phyloP scores from a whole-genome alignment of 2,329 filamentous ascomycete species.

The Claviceps sp. region DNA sequence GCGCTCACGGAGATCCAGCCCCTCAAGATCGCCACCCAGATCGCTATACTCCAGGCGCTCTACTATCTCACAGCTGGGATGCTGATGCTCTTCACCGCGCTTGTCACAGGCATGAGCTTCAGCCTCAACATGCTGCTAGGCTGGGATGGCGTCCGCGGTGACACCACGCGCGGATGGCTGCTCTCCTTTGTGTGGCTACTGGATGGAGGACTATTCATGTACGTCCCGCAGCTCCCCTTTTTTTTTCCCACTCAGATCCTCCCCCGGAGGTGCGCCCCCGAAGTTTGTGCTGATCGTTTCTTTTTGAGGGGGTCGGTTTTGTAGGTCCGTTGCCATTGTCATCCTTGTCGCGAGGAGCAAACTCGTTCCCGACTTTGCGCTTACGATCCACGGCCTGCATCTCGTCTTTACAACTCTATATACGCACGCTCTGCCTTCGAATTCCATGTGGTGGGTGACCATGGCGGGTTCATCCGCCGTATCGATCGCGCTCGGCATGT shows the following conservation, averaged over 20 bases:
- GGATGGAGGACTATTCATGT: slow-evolving; percentile 40
- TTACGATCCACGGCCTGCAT: slow-evolving; percentile 78
- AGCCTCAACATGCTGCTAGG: slow-evolving; percentile 41
- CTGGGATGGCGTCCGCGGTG: slow-evolving; percentile 44
- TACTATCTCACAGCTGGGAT: slow-evolving; percentile 40
- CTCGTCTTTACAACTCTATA: slow-evolving; percentile 68
- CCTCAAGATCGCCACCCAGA: slow-evolving; percentile 45
- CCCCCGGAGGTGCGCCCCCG: too few species aligned
- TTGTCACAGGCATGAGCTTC: slow-evolving; percentile 44
- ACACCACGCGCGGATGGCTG: slow-evolving; percentile 49
- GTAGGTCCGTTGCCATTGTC: slow-evolving; percentile 70
- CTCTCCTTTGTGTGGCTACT: slow-evolving; percentile 44
- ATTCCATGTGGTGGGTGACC: slow-evolving; percentile 74
- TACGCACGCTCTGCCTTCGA: slow-evolving; percentile 59
- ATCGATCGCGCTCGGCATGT: slow-evolving; percentile 56
- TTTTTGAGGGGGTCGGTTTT: background rate
- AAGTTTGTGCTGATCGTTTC: background rate
- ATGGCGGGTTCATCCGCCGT: slow-evolving; percentile 34
- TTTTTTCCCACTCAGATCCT: background rate
- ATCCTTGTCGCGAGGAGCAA: slow-evolving; percentile 79
- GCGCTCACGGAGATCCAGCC: slow-evolving; percentile 48
- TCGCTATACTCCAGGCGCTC: slow-evolving; percentile 40
- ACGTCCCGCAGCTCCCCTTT: slow-evolving; percentile 11
- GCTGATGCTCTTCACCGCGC: slow-evolving; percentile 43
- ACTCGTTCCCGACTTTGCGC: slow-evolving; percentile 84